phyloP scores from a whole-genome alignment of 2,329 filamentous ascomycete genomes.

The Cercospora brassicicola region DNA sequence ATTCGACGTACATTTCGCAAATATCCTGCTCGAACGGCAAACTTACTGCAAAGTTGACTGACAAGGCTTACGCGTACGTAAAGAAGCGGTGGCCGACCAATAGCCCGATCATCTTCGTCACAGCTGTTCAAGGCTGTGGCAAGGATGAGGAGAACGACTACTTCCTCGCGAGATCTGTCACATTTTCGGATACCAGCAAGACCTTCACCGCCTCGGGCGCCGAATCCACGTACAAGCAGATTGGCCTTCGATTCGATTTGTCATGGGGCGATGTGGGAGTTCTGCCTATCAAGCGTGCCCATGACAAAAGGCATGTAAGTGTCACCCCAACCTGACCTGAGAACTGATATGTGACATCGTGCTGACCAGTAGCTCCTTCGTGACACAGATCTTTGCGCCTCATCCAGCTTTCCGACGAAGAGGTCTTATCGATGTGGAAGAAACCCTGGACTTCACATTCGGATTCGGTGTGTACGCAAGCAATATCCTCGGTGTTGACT shows the following conservation, averaged over 20 bases:
- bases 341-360: neutral
- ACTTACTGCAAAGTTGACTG: neutral
- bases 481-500: neutral
- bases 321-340: neutral
- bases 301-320: neutral
- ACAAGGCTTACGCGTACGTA: neutral
- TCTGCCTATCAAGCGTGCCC: neutral
- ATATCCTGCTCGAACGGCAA: neutral
- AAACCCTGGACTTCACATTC: neutral
- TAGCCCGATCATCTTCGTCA: neutral
- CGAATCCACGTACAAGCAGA: neutral
- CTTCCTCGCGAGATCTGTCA: neutral
- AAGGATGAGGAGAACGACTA: neutral
- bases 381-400: neutral
- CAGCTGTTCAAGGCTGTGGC: neutral
- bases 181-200: neutral
- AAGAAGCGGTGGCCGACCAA: neutral
- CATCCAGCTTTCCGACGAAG: neutral
- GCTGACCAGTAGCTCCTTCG: neutral
- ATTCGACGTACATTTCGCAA: neutral
- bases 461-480: neutral
- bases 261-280: neutral
- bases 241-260: neutral
- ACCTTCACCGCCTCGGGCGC: neutral
- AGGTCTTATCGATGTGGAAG: neutral